These are phyloP conservation scores for Thermothielavioides terrestris DNA, from an alignment of 495 filamentous ascomycete genomes.

Conservation along the genomic window DNA sequence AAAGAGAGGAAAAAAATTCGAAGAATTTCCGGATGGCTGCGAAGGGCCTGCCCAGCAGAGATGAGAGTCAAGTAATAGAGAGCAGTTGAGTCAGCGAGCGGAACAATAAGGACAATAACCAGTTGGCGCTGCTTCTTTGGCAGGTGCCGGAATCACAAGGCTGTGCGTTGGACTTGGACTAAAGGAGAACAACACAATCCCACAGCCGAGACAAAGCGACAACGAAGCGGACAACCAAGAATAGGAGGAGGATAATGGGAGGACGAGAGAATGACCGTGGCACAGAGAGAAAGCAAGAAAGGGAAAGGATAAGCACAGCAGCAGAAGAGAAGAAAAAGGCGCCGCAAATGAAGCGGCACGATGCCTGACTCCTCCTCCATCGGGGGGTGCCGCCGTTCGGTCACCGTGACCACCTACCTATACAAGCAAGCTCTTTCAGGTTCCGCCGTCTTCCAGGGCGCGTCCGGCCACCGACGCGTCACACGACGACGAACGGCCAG, in stretches of 20 bases:
- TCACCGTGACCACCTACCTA: too few relatives aligned
- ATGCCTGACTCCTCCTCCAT: too few relatives aligned
- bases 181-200: too few relatives aligned
- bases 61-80: slow-evolving; percentile 1
- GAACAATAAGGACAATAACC: too few relatives aligned
- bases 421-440: too few relatives aligned
- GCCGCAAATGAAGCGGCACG: too few relatives aligned
- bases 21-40: not conserved
- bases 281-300: not conserved
- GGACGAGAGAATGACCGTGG: not conserved
- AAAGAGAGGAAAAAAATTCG: not conserved
- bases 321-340: not conserved
- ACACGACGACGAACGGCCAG: slow-evolving; percentile 6
- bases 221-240: slow-evolving; percentile 1
- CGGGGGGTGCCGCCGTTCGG: too few relatives aligned
- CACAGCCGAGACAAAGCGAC: not conserved
- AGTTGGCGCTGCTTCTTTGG: not conserved
- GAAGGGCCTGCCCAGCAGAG: slow-evolving; percentile 4
- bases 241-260: not conserved
- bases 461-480: not conserved
- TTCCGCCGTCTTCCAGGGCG: not conserved
- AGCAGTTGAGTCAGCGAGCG: too few relatives aligned
- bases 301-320: not conserved
- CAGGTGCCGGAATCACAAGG: not conserved
- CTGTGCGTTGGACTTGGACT: not conserved